Evolutionary conservation across 345 rosid species (phyloP), one percentile per base, ranked within the genome.

Genomic region (Gynandropsis gynandra): DNA sequence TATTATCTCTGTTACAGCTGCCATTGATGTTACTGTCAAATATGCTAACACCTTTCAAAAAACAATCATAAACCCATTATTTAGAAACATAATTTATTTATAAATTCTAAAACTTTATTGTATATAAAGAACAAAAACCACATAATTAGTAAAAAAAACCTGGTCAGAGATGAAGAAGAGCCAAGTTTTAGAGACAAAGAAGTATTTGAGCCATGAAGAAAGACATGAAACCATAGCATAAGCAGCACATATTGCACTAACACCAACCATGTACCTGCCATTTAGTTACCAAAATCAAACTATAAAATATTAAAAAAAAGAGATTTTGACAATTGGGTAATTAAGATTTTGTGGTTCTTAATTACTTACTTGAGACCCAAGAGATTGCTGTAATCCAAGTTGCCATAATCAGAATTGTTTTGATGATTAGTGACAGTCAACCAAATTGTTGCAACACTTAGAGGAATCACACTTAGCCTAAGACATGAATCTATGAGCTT

Each of bases 361-460:
- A n/a, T n/a, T n/a, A n/a, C n/a, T n/a, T 76, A 89, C 97, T 75
- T 79, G 85, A 92, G 88, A 47, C 93, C 95, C 49, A 61, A 19
- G 62, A 92, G 62, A 55, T 75, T 68, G 66, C 35, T 67, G 79
- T 55, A 80, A 54, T 74, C 69, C 16, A 87, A 15, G 12, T 44
- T 51, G 18, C 95, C 96, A 57, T 68, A 87, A 68, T 42, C 70
- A 76, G 62, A 59, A 62, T 79, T 79, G 10, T 75, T 73, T 42
- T 85, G 83, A 27, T 68, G 76, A 59, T 78, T 81, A 16, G 95
- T 79, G 24, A 76, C 80, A 44, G 86, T 82, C 52, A 92, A 51
- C 86, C 93, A 87, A 29, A 92, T 72, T 68, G 89, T 61, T 52
- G 76, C 85, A 62, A 67, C 71, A 66, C 86, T 77, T 0, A 87